Conservation (phyloP, 495 filamentous ascomycete genomes). For the Talaromyces proteolyticus region DNA sequence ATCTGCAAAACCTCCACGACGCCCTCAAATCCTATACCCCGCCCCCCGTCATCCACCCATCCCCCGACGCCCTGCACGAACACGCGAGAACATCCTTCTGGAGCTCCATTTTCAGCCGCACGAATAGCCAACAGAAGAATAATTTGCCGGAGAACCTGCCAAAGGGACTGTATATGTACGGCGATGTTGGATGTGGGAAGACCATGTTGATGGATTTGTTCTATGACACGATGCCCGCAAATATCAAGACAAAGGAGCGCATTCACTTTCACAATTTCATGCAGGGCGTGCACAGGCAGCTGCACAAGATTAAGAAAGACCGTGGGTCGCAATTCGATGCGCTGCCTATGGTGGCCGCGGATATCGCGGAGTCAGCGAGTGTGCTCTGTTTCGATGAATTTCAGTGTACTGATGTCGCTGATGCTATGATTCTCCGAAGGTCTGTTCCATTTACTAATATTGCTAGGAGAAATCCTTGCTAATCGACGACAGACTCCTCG, state of each 20-base stretch:
- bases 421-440: slow-evolving; percentile 94
- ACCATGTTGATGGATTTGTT: slow-evolving; percentile 99
- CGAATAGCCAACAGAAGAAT: slow-evolving; percentile 24
- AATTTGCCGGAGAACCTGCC: slow-evolving; percentile 70
- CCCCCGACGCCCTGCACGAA: slow-evolving; percentile 60
- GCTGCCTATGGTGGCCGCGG: slow-evolving; percentile 86
- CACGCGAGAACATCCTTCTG: slow-evolving; percentile 61
- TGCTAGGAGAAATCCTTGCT: slow-evolving; percentile 5
- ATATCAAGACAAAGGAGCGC: slow-evolving; percentile 80
- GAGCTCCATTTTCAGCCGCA: slow-evolving; percentile 59
- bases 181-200: slow-evolving; percentile 96
- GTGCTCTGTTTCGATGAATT: slow-evolving; percentile 99
- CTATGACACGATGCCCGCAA: slow-evolving; percentile 81
- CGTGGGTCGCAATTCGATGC: slow-evolving; percentile 89
- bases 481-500: slow-evolving; percentile 60
- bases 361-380: slow-evolving; percentile 77
- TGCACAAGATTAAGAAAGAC: slow-evolving; percentile 84
- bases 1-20: slow-evolving; percentile 83
- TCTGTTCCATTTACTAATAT: slow-evolving; percentile 16
- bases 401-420: slow-evolving; percentile 96
- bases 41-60: slow-evolving; percentile 69
- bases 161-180: slow-evolving; percentile 89
- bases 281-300: slow-evolving; percentile 92
- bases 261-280: slow-evolving; percentile 99
- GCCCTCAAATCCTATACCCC: slow-evolving; percentile 70